Base-by-base conservation (phyloP, 2,329 filamentous ascomycete species). In the Alternaria novae-zelandiae region DNA sequence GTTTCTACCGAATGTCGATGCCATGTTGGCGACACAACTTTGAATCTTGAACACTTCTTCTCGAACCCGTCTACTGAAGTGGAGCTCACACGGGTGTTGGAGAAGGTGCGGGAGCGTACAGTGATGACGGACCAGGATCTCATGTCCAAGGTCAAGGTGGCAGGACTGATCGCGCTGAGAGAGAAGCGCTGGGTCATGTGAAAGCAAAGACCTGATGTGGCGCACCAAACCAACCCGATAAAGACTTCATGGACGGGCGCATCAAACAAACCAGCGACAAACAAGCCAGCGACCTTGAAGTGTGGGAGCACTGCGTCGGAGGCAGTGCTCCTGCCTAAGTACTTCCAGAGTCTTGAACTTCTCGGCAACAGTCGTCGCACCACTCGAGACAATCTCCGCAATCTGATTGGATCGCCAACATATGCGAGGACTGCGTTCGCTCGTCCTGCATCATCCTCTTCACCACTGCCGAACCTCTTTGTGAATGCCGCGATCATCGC, bases 341-440 rank as follows among this genome's bases (percentile, higher is more conserved):
- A 83, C 41, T 78, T 83, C 23, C 66, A 68, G 8, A 67, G 63
- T 30, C 63, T 51, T 23, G 59, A 67, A 4, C 57, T 69, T 17
- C 66, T 74, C 15, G 65, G 63, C 43, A 63, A 56, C n/a, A 51
- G 66, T 46, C 44, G 55, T 4, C 58, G 57, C 20, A 58, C 45
- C 10, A 64, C 63, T 3, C 67, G 73, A 4, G 65, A 60, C 21
- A 63, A 71, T 20, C 65, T 77, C 4, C 54, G 57, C 0, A 78
- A 81, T 32, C 77, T 82, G 8, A 76, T 83, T 23, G 71, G 32
- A 36, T 36, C 32, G 32, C 32, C 32, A 36, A n/a, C 32, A 36
- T 36, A 36, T 36, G 1, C 32, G 32, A 9, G 32, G 32, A 36
- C 32, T 36, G 32, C 8, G 32, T 36, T n/a, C 4, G 32, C 15